A percentile compares a stretch with the other conserved stretches of the same genome.
Evolutionary conservation across 129 eudicot species (phyloP).

Genomic region (Helianthus tuberosus): DNA sequence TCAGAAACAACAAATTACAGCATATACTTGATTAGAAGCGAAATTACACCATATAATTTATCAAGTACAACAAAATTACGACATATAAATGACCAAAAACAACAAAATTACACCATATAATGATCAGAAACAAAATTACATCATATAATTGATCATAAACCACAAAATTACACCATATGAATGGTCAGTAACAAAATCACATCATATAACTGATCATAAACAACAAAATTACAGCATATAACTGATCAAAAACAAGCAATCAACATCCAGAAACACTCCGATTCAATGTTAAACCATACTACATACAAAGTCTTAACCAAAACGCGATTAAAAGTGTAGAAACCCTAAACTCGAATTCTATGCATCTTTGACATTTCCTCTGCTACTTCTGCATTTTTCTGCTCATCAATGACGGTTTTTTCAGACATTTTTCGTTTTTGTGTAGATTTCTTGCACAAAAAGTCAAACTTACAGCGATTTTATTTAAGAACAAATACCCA

Average conservation of each 20-base stretch:
- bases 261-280: neutral
- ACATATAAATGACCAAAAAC: too few relatives aligned
- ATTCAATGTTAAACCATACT: neutral
- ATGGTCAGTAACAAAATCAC: too few relatives aligned
- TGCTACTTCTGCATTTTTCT: neutral
- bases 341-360: constrained; percentile 31
- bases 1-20: too few relatives aligned
- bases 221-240: neutral
- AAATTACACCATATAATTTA: neutral
- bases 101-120: too few relatives aligned
- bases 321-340: neutral
- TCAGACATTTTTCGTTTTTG: neutral
- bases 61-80: too few relatives aligned
- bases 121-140: neutral
- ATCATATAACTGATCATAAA: too few relatives aligned
- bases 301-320: neutral
- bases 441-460: neutral
- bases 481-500: too few relatives aligned
- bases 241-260: constrained; percentile 5
- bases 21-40: too few relatives aligned
- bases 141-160: neutral
- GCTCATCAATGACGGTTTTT: constrained; percentile 33
- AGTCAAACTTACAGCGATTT: too few relatives aligned
- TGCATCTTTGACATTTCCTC: constrained; percentile 13
- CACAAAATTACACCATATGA: neutral